Percentiles rank a stretch among this genome's conserved stretches.
Conservation (phyloP, 2,329 filamentous ascomycete genomes). For the Mycocentrospora acerina region DNA sequence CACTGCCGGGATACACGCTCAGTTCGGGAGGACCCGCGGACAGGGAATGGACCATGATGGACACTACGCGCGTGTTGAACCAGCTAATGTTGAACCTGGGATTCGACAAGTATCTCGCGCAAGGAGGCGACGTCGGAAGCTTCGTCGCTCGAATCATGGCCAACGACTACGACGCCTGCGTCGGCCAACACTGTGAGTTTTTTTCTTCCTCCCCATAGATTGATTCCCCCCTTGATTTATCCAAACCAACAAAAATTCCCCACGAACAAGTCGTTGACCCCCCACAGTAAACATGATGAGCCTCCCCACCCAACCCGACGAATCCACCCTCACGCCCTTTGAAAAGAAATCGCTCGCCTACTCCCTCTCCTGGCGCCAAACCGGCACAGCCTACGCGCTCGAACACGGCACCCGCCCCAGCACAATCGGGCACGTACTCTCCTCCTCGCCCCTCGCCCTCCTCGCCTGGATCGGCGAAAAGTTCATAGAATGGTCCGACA, state of each 20-base stretch:
- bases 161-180: conserved; percentile 48
- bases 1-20: conserved; percentile 58
- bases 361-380: conserved; percentile 36
- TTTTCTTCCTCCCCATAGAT: too few species aligned
- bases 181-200: conserved; percentile 40
- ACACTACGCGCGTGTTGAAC: conserved; percentile 52
- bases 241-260: too few species aligned
- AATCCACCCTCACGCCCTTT: conserved; percentile 11
- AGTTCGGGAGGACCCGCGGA: conserved; percentile 51
- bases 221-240: too few species aligned
- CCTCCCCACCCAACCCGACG: conserved; percentile 12
- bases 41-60: conserved; percentile 45
- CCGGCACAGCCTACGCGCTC: conserved; percentile 53
- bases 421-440: conserved; percentile 59
- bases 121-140: conserved; percentile 61
- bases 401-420: conserved; percentile 58
- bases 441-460: conserved; percentile 57
- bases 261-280: too few species aligned
- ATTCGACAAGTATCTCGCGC: conserved; percentile 56
- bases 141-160: conserved; percentile 47
- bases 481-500: conserved; percentile 57
- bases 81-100: conserved; percentile 58
- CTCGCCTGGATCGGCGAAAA: conserved; percentile 63
- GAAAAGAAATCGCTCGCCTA: conserved; percentile 20
- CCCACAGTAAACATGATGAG: conserved; percentile 31